Base-by-base conservation (phyloP, 805 yeast species). In the Zygoascus bituminiphila region DNA sequence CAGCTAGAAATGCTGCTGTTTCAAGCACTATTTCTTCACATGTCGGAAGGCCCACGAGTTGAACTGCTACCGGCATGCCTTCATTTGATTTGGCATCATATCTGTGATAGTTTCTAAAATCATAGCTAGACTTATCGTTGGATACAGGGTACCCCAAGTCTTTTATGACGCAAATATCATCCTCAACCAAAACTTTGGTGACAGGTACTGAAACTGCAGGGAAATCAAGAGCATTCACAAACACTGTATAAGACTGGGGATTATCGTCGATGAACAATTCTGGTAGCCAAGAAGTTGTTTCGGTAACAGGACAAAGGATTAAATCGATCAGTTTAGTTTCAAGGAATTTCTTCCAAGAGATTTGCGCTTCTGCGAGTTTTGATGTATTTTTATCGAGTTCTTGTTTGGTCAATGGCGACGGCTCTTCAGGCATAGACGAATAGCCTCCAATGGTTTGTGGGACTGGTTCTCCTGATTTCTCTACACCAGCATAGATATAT, bases 21-120 rank as follows among this genome's bases (percentile, higher is more conserved):
- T 19, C 29, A 4, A 79, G 57, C 2, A 72, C 75, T 55, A 77
- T 77, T 56, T 81, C 86, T 53, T 81, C 87, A 53, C 78, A 74
- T 15, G 69, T 64, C 45, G 75, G 70, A 49, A 71, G 68, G 14
- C 81, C 78, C 1, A 80, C 76, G 29, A 82, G 62, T 60, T 81
- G 86, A 10, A 81, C 61, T n/a, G 78, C 75, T 12, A 77, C 79
- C 0, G 84, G 78, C 29, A 45, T 17, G 10, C 42, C 42, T 5
- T 39, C 14, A 4, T 19, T 9, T 6, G 17, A 24, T 10, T 15
- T 9, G 10, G 20, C 39, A 36, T 36, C 20, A 12, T 36, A 36
- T 12, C 22, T 3, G 12, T 36, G 12, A 20, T 36, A 36, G 6
- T 15, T 36, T 36, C 39, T 12, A 12, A 19, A 15, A 36, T 36